A percentile compares a stretch with the other conserved stretches of the same genome.
These are phyloP conservation scores for Solanum pimpinellifolium DNA, from an alignment of 257 asterid genomes.

Conservation along the genomic window DNA sequence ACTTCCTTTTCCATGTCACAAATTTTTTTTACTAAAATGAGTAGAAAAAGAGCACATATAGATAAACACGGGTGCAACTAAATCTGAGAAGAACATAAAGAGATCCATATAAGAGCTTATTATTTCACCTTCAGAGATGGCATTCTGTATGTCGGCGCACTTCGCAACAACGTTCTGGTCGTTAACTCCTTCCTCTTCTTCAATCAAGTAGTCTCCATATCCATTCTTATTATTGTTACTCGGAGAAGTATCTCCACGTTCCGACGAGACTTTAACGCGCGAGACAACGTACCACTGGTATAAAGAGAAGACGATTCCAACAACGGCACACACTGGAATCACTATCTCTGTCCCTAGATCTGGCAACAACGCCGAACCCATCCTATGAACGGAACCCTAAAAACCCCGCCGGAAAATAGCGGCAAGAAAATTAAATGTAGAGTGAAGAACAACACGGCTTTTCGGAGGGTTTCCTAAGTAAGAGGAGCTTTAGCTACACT, in stretches of 20 bases:
- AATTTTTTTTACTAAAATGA: background rate
- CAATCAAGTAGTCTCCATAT: conserved; percentile 55
- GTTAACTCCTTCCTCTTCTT: conserved; percentile 76
- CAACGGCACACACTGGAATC: conserved; percentile 61
- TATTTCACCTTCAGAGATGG: conserved; percentile 71
- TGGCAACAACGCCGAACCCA: conserved; percentile 47
- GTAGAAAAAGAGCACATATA: background rate
- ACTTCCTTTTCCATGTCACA: background rate
- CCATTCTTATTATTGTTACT: conserved; percentile 44
- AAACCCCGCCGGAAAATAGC: conserved; percentile 7
- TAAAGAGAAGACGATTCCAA: conserved; percentile 65
- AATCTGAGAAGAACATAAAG: conserved; percentile 11
- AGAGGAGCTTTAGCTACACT: background rate
- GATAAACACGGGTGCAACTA: background rate
- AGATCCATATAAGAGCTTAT: conserved; percentile 9
- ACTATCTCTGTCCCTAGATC: conserved; percentile 61
- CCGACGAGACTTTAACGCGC: conserved; percentile 47
- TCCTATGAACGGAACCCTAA: conserved; percentile 13
- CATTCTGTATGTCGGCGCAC: conserved; percentile 84
- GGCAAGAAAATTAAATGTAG: background rate
- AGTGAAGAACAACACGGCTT: background rate
- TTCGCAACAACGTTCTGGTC: conserved; percentile 58
- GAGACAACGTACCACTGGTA: conserved; percentile 69
- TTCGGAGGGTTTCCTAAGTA: background rate
- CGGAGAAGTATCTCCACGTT: conserved; percentile 13